These are phyloP conservation scores for Pythium biforme DNA, from an alignment of 352 stramenopile species.

Conservation along the genomic window DNA sequence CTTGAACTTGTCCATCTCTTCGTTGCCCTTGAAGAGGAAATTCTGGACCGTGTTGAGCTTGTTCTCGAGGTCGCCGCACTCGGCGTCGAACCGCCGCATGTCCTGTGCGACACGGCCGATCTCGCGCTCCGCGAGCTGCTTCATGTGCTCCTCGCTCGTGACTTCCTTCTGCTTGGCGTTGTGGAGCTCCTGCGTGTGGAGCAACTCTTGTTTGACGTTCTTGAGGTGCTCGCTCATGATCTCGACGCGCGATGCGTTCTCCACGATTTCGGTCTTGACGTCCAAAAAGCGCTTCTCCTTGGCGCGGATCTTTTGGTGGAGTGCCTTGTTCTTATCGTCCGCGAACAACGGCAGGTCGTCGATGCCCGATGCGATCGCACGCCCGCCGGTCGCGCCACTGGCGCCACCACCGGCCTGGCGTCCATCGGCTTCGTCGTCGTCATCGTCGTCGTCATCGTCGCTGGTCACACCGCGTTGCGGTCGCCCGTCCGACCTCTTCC, in stretches of 20 bases:
- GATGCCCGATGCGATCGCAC: slow-evolving; percentile 64
- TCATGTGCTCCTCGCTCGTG: slow-evolving; percentile 92
- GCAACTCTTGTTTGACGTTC: slow-evolving; percentile 94
- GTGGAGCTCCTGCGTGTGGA: slow-evolving; percentile 93
- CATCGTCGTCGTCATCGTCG: slow-evolving; percentile 35
- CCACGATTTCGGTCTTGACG: slow-evolving; percentile 64
- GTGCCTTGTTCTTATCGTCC: slow-evolving; percentile 81
- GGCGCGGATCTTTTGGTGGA: slow-evolving; percentile 77
- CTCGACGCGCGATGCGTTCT: slow-evolving; percentile 88
- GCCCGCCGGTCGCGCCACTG: not conserved
- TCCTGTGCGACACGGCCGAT: slow-evolving; percentile 80
- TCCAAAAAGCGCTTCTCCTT: slow-evolving; percentile 72
- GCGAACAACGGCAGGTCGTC: slow-evolving; percentile 89
- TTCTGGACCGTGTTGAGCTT: slow-evolving; percentile 89
- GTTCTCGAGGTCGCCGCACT: slow-evolving; percentile 74
- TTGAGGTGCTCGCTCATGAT: slow-evolving; percentile 97
- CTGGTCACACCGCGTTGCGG: slow-evolving; percentile 11
- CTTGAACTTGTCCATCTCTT: slow-evolving; percentile 95
- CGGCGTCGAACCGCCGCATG: slow-evolving; percentile 68
- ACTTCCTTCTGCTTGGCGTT: slow-evolving; percentile 93
- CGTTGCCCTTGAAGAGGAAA: slow-evolving; percentile 91
- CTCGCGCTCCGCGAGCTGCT: slow-evolving; percentile 89
- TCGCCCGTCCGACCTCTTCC: slow-evolving; percentile 52
- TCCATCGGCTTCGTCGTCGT: slow-evolving; percentile 35
- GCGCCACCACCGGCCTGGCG: slow-evolving; percentile 1